phyloP scores from a whole-genome alignment of 805 yeast species.

The Dipodascopsis uninucleata region DNA sequence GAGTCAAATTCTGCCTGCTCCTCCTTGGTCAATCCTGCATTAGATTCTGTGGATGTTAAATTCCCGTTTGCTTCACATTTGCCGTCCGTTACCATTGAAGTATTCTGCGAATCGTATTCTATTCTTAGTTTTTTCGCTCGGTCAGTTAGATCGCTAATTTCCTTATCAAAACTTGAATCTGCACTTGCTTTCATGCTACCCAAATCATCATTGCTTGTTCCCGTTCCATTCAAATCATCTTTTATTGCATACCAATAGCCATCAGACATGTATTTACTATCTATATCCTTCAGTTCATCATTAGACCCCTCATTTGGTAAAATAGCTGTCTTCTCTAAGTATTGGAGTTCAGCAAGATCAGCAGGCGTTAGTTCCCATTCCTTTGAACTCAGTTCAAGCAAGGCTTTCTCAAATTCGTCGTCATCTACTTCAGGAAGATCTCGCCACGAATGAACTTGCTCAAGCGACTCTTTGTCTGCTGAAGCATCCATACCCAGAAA shows the following conservation, averaged over 20 bases:
- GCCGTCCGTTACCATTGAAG: background rate
- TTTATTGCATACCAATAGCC: constrained; percentile 13
- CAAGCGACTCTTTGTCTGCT: constrained; percentile 6
- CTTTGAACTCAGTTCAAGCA: constrained; percentile 17
- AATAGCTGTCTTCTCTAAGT: constrained; percentile 16
- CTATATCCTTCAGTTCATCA: constrained; percentile 3
- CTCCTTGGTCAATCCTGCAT: background rate
- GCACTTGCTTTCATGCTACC: background rate
- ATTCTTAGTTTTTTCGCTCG: no score
- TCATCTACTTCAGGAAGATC: constrained; percentile 12
- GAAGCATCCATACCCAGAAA: background rate
- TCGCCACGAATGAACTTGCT: background rate
- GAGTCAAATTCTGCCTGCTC: constrained; percentile 1
- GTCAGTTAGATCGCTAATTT: no score
- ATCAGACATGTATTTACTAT: constrained; percentile 6
- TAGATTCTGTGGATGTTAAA: no score
- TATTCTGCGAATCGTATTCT: no score
- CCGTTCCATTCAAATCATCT: constrained; percentile 8
- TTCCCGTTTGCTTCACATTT: no score
- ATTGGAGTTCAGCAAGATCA: constrained; percentile 17
- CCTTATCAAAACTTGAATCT: background rate
- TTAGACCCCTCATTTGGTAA: constrained; percentile 4
- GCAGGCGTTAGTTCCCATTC: constrained; percentile 23
- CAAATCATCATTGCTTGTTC: background rate
- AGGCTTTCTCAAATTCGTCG: constrained; percentile 20